A percentile compares a stretch with the other conserved stretches of the same genome.
Evolutionary conservation across 345 rosid species (phyloP).

Genomic region (Limnanthes douglasii): DNA sequence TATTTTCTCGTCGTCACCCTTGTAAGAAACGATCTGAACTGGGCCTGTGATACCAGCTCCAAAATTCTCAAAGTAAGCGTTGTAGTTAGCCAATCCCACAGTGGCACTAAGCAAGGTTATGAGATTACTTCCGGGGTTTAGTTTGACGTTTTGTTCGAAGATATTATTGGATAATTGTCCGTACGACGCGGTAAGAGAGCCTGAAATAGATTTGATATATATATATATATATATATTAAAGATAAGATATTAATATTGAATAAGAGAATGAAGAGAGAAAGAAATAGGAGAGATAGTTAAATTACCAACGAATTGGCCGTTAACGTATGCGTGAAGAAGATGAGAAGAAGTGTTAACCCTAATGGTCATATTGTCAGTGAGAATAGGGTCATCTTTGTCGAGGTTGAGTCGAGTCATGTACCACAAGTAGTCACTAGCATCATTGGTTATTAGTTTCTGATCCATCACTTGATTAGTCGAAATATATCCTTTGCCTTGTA

Average conservation of each 20-base stretch:
- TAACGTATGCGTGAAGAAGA: conserved; percentile 41
- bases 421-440: conserved; percentile 54
- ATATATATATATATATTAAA: too few species aligned
- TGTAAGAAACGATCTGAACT: conserved; percentile 15
- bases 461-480: conserved; percentile 22
- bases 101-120: conserved; percentile 32
- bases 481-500: conserved; percentile 19
- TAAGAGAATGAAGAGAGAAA: too few species aligned
- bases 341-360: conserved; percentile 32
- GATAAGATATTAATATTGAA: too few species aligned
- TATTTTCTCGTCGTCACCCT: conserved; percentile 11
- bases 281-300: too few species aligned
- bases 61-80: conserved; percentile 9
- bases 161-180: conserved; percentile 7
- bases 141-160: conserved; percentile 15
- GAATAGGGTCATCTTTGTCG: conserved; percentile 23
- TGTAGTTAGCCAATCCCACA: conserved; percentile 34
- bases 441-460: conserved; percentile 36
- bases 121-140: conserved; percentile 14
- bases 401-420: conserved; percentile 39
- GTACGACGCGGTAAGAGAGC: conserved; percentile 7
- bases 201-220: background rate
- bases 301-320: conserved; percentile 31
- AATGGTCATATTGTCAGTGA: conserved; percentile 29
- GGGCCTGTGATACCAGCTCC: conserved; percentile 20